These are phyloP conservation scores for Mycena crocata DNA, from an alignment of 768 basidiomycete species.

Conservation along the genomic window DNA sequence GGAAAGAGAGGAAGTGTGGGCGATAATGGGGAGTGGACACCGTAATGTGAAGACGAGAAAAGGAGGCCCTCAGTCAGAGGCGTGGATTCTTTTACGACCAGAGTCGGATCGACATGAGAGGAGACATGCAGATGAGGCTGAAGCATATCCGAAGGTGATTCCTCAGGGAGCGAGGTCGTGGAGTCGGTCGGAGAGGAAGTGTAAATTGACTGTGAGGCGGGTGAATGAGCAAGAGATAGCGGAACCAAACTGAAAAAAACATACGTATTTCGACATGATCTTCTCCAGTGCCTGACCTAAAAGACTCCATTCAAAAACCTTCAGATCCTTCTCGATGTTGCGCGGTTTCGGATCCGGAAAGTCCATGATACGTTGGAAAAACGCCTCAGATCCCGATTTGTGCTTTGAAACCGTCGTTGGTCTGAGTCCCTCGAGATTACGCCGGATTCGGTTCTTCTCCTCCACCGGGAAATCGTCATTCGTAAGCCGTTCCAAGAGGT, in stretches of 20 bases:
- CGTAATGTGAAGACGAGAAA: conserved; percentile 20
- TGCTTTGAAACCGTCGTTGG: conserved; percentile 93
- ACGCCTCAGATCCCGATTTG: conserved; percentile 81
- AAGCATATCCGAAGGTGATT: conserved; percentile 41
- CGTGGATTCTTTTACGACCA: conserved; percentile 13
- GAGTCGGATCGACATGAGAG: conserved; percentile 19
- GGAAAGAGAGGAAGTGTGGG: conserved; percentile 21
- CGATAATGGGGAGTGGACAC: conserved; percentile 18
- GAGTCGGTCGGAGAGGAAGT: conserved; percentile 50
- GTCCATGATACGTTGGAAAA: conserved; percentile 97
- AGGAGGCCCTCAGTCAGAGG: conserved; percentile 20
- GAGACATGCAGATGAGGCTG: conserved; percentile 41
- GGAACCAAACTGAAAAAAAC: conserved; percentile 40
- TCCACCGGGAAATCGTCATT: conserved; percentile 90
- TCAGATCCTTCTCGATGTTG: conserved; percentile 97
- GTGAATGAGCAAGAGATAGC: neutral
- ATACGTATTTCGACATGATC: conserved; percentile 86
- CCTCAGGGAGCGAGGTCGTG: conserved; percentile 47
- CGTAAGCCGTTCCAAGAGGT: conserved; percentile 82
- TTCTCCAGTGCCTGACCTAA: conserved; percentile 82
- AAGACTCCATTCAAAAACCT: conserved; percentile 82
- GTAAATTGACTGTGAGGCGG: conserved; percentile 57
- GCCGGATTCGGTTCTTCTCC: conserved; percentile 95
- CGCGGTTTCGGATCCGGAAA: conserved; percentile 94
- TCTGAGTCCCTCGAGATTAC: conserved; percentile 93